Percentiles rank a stretch among this genome's conserved stretches.
phyloP scores from a whole-genome alignment of 1,284 basidiomycete genomes.

The Dichomitus squalens region DNA sequence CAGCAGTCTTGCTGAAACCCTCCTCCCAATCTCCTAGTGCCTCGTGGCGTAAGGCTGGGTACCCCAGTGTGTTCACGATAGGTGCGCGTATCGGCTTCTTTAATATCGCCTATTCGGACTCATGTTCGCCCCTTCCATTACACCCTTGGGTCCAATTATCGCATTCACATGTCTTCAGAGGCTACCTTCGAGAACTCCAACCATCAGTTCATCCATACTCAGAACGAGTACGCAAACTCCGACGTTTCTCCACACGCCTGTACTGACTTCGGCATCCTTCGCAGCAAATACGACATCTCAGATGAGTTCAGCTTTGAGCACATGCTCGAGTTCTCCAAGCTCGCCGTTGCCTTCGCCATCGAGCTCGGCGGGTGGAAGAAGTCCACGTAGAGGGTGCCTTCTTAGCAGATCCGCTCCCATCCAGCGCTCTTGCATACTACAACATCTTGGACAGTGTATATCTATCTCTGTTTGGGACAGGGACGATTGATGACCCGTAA shows the following conservation, averaged over 20 bases:
- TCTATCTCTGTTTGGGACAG: neutral
- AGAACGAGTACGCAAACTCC: constrained; percentile 64
- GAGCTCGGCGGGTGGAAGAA: constrained; percentile 66
- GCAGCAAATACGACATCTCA: constrained; percentile 80
- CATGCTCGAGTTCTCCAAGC: constrained; percentile 88
- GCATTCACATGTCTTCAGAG: constrained; percentile 46
- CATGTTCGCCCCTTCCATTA: constrained; percentile 13
- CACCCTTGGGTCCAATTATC: constrained; percentile 12
- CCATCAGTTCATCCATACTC: constrained; percentile 76
- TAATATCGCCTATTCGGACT: constrained; percentile 18
- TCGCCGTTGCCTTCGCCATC: constrained; percentile 83
- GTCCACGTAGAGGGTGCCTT: constrained; percentile 20
- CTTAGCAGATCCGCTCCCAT: constrained; percentile 1
- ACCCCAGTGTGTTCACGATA: constrained; percentile 82
- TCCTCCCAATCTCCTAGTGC: constrained; percentile 49
- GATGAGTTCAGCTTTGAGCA: constrained; percentile 86
- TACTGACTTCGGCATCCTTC: constrained; percentile 23
- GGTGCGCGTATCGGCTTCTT: constrained; percentile 47
- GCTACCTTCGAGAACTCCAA: constrained; percentile 76
- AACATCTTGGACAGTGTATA: constrained; percentile 7
- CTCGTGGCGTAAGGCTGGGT: constrained; percentile 86
- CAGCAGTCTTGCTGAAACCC: constrained; percentile 26
- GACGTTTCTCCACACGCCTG: constrained; percentile 8
- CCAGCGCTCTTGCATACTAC: neutral
- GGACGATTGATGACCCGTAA: constrained; percentile 14